These are phyloP conservation scores for Globisporangium apiculatum DNA, from an alignment of 352 stramenopile species.

Conservation along the genomic window DNA sequence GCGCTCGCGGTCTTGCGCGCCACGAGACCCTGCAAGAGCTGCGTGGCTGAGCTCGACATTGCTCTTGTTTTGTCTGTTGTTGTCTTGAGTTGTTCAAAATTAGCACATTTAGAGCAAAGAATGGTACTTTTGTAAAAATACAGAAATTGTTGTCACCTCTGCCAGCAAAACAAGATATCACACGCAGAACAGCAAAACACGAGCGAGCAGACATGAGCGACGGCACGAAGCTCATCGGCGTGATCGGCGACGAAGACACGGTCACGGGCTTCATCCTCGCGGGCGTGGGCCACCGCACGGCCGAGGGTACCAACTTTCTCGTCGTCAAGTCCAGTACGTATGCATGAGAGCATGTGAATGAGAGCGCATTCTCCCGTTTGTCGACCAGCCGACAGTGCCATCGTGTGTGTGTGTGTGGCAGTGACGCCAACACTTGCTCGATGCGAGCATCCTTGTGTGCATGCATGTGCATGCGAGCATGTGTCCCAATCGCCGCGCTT, in stretches of 20 bases:
- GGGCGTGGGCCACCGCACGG: conserved; percentile 93
- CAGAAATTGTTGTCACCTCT: too few relatives aligned
- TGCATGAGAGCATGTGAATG: background rate
- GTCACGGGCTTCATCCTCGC: conserved; percentile 98
- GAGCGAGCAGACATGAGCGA: conserved; percentile 44
- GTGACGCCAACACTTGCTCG: background rate
- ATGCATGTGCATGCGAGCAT: conserved; percentile 1
- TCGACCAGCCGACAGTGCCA: too few relatives aligned
- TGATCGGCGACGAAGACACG: conserved; percentile 94
- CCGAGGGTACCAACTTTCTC: conserved; percentile 95
- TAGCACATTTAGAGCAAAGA: too few relatives aligned
- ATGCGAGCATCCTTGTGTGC: background rate
- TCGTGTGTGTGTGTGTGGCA: too few relatives aligned
- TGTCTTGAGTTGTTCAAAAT: too few relatives aligned
- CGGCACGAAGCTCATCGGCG: conserved; percentile 77
- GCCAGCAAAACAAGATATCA: background rate
- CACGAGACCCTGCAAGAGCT: conserved; percentile 62
- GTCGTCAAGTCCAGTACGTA: conserved; percentile 92
- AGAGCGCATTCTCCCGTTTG: too few relatives aligned
- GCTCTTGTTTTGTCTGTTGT: too few relatives aligned
- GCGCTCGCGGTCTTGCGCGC: conserved; percentile 36
- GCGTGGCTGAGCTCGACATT: conserved; percentile 17
- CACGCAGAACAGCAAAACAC: background rate
- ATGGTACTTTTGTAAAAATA: too few relatives aligned
- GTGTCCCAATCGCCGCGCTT: background rate